Evolutionary conservation across 345 rosid species (phyloP).

Genomic region (Eucalyptus urophylla): DNA sequence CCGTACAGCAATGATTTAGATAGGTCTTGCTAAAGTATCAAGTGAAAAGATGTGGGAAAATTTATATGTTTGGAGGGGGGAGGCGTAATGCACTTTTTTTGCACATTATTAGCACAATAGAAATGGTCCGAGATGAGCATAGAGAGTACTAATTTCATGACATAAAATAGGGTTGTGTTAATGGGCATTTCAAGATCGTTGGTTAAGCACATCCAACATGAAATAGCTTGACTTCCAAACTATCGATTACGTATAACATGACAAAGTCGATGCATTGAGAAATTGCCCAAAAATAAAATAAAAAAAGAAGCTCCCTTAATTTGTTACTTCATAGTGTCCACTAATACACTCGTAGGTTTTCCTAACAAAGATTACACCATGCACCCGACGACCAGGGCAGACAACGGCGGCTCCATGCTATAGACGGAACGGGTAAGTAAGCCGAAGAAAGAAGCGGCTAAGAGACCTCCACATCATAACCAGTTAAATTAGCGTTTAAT

Average conservation of each 20-base stretch:
- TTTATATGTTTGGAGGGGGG: not conserved
- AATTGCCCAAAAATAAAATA: not conserved
- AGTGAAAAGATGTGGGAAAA: not conserved
- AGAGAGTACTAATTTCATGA: not conserved
- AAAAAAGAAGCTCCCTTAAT: not conserved
- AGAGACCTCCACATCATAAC: not conserved
- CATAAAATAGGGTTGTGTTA: not conserved
- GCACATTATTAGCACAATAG: not conserved
- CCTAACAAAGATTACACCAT: not conserved
- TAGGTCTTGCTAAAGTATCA: not conserved
- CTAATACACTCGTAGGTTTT: not conserved
- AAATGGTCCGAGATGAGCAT: not conserved
- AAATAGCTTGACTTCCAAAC: not conserved
- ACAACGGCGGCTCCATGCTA: not conserved
- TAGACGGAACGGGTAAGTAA: not conserved
- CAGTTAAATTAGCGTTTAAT: not conserved
- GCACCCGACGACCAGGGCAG: not conserved
- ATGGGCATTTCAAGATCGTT: not conserved
- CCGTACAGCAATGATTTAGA: not conserved
- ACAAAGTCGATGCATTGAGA: not conserved
- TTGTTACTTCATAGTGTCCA: not conserved
- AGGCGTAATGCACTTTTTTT: not conserved
- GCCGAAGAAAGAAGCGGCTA: not conserved
- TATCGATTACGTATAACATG: not conserved
- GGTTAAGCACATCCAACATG: not conserved